Evolutionary conservation across 495 filamentous ascomycete species (phyloP).

Genomic region (Penicillium dipodomyicola): DNA sequence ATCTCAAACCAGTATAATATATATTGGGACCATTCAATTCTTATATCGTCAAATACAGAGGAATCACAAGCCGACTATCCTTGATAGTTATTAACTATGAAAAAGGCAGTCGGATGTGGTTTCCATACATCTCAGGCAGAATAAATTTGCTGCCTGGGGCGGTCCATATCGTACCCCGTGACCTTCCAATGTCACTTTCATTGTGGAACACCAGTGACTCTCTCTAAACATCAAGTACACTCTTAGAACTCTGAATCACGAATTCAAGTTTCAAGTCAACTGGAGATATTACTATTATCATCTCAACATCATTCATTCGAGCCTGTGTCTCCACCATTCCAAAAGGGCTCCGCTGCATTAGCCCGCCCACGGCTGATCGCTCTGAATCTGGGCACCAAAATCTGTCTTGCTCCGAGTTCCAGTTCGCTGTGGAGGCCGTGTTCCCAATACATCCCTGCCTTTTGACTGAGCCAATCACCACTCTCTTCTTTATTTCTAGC

Average conservation of each 20-base stretch:
- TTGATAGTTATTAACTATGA: background rate
- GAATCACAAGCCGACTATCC: background rate
- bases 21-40: background rate
- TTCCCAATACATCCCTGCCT: constrained; percentile 21
- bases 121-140: background rate
- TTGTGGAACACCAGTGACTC: background rate
- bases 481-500: constrained; percentile 9
- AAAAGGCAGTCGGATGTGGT: background rate
- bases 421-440: constrained; percentile 18
- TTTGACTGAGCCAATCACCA: constrained; percentile 26
- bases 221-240: constrained; percentile 3
- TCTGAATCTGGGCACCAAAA: constrained; percentile 35
- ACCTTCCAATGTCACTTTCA: constrained; percentile 4
- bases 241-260: background rate
- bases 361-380: constrained; percentile 39
- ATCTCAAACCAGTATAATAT: background rate
- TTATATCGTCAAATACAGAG: background rate
- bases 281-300: background rate
- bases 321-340: constrained; percentile 25
- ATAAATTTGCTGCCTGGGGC: constrained; percentile 1
- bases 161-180: background rate
- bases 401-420: constrained; percentile 29
- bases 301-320: constrained; percentile 7
- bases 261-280: constrained; percentile 1
- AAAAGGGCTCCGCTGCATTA: constrained; percentile 36